Conservation (phyloP, 225 moss, liverwort and hornwort species). For the Thuidium tamariscinum region DNA sequence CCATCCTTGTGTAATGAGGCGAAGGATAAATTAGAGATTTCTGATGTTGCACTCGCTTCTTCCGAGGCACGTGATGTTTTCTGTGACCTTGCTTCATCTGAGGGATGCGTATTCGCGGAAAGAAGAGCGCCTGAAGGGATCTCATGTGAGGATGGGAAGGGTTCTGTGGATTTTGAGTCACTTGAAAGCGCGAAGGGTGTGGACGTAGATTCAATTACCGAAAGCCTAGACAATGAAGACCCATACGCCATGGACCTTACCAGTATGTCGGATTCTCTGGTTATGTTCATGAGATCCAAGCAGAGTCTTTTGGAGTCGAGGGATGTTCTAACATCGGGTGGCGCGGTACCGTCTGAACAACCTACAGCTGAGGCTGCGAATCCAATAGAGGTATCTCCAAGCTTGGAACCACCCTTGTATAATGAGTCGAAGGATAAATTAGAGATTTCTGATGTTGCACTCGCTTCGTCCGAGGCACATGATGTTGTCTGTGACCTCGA, state of each 20-base stretch:
- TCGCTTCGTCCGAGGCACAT: background rate
- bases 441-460: constrained; percentile 11
- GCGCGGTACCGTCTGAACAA: background rate
- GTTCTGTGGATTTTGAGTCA: background rate
- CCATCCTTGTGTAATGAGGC: background rate
- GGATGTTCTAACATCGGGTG: background rate
- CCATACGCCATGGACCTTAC: constrained; percentile 30
- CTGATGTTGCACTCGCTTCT: constrained; percentile 1
- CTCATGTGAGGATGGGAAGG: constrained; percentile 10
- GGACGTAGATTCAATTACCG: background rate
- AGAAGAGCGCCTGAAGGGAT: background rate
- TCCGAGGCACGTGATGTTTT: background rate
- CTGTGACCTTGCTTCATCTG: constrained; percentile 1
- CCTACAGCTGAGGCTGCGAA: background rate
- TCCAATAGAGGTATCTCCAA: background rate
- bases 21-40: constrained; percentile 2
- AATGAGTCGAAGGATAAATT: background rate
- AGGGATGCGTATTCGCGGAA: background rate
- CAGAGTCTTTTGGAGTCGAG: constrained; percentile 13
- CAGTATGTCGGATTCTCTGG: constrained; percentile 30
- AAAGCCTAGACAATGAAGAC: constrained; percentile 21
- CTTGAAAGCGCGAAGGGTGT: background rate
- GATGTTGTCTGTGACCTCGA: background rate
- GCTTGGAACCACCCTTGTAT: constrained; percentile 4
- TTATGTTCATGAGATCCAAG: constrained; percentile 32